Conservation (phyloP, 495 filamentous ascomycete species). For the Aspergillus campestris region DNA sequence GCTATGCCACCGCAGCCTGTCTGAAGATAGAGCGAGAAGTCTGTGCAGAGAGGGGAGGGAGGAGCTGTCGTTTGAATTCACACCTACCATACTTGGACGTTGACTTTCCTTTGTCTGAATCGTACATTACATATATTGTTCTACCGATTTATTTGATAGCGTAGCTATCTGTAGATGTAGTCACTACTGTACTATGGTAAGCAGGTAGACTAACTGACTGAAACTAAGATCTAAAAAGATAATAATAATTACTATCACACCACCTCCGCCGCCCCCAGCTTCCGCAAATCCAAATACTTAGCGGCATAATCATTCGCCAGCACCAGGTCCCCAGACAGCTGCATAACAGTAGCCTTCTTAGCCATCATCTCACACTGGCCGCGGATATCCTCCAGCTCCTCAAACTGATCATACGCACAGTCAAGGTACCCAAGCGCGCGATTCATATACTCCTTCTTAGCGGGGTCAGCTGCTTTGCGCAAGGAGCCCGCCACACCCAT, state of each 20-base stretch:
- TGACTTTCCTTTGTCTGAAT: conserved; percentile 1
- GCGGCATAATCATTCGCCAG: conserved; percentile 69
- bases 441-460: conserved; percentile 50
- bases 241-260: not conserved
- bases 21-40: conserved; percentile 6
- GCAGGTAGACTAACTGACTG: too few species aligned
- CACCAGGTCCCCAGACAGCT: conserved; percentile 59
- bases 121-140: not conserved
- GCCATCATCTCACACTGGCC: conserved; percentile 79
- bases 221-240: not conserved
- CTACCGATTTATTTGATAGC: too few species aligned
- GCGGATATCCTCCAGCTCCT: conserved; percentile 62
- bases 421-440: conserved; percentile 61
- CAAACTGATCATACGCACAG: conserved; percentile 57
- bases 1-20: not conserved
- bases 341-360: conserved; percentile 77
- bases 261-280: conserved; percentile 9
- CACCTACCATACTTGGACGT: conserved; percentile 12
- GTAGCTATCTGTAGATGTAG: too few species aligned
- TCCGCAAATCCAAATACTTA: conserved; percentile 55
- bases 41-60: not conserved
- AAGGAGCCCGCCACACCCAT: conserved; percentile 68
- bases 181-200: too few species aligned
- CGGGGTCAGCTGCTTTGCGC: conserved; percentile 4
- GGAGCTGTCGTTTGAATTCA: conserved; percentile 18